These are phyloP conservation scores for Naumovozyma baii DNA, from an alignment of 805 yeast genomes.

Conservation along the genomic window DNA sequence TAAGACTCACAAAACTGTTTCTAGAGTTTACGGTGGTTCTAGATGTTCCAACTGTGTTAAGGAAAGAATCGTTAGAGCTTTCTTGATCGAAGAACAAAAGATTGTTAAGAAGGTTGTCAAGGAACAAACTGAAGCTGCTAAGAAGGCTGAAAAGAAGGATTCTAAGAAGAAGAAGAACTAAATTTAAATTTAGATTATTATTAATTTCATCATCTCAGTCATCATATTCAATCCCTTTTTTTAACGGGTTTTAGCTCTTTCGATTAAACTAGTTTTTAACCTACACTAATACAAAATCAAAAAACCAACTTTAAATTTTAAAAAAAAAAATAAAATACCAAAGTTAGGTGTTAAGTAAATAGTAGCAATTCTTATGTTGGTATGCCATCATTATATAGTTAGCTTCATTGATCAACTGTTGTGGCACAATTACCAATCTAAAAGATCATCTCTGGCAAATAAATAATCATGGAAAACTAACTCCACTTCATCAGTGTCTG, in stretches of 20 bases:
- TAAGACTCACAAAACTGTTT: conserved; percentile 94
- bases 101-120: conserved; percentile 97
- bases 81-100: conserved; percentile 99
- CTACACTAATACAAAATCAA: too few relatives aligned
- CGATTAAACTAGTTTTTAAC: too few relatives aligned
- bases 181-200: background rate
- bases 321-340: too few relatives aligned
- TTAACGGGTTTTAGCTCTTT: too few relatives aligned
- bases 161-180: conserved; percentile 19
- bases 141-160: conserved; percentile 42
- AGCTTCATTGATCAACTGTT: background rate
- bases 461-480: conserved; percentile 32
- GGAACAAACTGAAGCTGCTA: conserved; percentile 87
- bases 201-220: too few relatives aligned
- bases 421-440: conserved; percentile 23
- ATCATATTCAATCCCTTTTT: too few relatives aligned
- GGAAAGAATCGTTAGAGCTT: conserved; percentile 98
- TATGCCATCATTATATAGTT: background rate
- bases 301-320: background rate
- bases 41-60: conserved; percentile 97
- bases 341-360: too few relatives aligned
- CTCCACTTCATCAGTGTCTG: conserved; percentile 33
- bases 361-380: too few relatives aligned
- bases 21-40: conserved; percentile 99
- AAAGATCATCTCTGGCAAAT: conserved; percentile 31